These are phyloP conservation scores for Mortierella sp. DNA, from an alignment of 371 early-diverging fungal species.

Conservation along the genomic window DNA sequence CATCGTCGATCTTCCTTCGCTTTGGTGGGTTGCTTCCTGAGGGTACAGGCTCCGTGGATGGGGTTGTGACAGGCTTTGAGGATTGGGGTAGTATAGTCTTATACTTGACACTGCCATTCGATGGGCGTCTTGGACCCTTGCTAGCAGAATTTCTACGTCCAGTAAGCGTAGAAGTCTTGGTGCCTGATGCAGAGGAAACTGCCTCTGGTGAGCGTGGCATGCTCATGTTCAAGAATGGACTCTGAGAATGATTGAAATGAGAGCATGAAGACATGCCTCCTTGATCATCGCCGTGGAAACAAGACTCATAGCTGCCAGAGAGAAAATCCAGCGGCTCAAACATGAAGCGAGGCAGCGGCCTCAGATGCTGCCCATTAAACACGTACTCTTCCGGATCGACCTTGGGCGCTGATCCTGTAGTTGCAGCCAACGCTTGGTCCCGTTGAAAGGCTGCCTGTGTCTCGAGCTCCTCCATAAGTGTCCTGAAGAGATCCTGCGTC, in stretches of 20 bases:
- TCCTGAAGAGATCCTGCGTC: slow-evolving; percentile 27
- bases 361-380: slow-evolving; percentile 44
- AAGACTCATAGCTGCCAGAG: slow-evolving; percentile 22
- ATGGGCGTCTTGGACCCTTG: slow-evolving; percentile 1
- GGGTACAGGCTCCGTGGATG: neutral
- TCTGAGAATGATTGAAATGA: slow-evolving; percentile 18
- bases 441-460: slow-evolving; percentile 45
- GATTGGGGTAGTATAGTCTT: slow-evolving; percentile 19
- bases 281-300: slow-evolving; percentile 5
- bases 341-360: slow-evolving; percentile 42
- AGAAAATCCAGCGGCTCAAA: slow-evolving; percentile 45
- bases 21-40: slow-evolving; percentile 9
- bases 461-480: slow-evolving; percentile 44
- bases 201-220: neutral
- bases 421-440: slow-evolving; percentile 36
- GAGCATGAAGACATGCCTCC: neutral
- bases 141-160: neutral
- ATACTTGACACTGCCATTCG: slow-evolving; percentile 2
- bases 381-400: slow-evolving; percentile 42
- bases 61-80: slow-evolving; percentile 4
- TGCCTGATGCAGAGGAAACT: neutral
- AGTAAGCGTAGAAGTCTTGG: neutral
- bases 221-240: neutral
- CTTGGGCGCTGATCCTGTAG: slow-evolving; percentile 19
- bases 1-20: slow-evolving; percentile 15